Conservation (phyloP, 169 alveolate species). For the Cryptosporidium muris region DNA sequence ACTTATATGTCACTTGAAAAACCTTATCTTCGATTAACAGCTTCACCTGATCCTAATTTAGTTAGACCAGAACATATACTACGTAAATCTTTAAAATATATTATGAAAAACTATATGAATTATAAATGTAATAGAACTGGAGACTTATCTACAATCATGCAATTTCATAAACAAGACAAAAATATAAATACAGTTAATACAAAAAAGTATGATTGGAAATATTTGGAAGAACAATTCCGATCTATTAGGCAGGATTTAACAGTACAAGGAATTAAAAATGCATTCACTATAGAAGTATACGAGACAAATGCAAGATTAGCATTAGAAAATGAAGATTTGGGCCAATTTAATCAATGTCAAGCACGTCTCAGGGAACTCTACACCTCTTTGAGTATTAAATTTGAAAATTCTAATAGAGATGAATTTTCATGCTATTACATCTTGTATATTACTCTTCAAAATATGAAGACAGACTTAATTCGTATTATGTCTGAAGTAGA, state of each 20-base stretch:
- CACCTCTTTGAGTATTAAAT: slow-evolving; percentile 76
- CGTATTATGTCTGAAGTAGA: slow-evolving; percentile 33
- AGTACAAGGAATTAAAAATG: slow-evolving; percentile 89
- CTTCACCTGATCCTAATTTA: slow-evolving; percentile 82
- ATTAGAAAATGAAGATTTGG: slow-evolving; percentile 89
- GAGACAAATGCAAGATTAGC: slow-evolving; percentile 94
- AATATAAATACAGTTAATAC: not conserved
- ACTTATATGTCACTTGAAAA: slow-evolving; percentile 81
- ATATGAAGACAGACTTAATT: slow-evolving; percentile 75
- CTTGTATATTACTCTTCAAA: slow-evolving; percentile 78
- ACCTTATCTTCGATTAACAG: slow-evolving; percentile 81
- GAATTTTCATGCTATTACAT: slow-evolving; percentile 77
- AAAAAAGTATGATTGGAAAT: slow-evolving; percentile 78
- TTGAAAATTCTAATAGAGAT: slow-evolving; percentile 66
- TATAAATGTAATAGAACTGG: not conserved
- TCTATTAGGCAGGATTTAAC: slow-evolving; percentile 93
- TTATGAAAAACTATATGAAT: slow-evolving; percentile 68
- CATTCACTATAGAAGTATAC: slow-evolving; percentile 88
- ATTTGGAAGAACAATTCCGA: slow-evolving; percentile 88
- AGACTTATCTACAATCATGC: not conserved
- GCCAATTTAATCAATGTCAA: slow-evolving; percentile 93
- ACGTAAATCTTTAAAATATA: slow-evolving; percentile 74
- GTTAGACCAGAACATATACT: slow-evolving; percentile 81
- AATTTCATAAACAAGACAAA: slow-evolving; percentile 19
- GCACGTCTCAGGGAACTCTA: slow-evolving; percentile 88